Evolutionary conservation across 1,139 yeast genomes (phyloP), one percentile per base, ranked within the genome.

Genomic region (Suhomyces coccinellae): DNA sequence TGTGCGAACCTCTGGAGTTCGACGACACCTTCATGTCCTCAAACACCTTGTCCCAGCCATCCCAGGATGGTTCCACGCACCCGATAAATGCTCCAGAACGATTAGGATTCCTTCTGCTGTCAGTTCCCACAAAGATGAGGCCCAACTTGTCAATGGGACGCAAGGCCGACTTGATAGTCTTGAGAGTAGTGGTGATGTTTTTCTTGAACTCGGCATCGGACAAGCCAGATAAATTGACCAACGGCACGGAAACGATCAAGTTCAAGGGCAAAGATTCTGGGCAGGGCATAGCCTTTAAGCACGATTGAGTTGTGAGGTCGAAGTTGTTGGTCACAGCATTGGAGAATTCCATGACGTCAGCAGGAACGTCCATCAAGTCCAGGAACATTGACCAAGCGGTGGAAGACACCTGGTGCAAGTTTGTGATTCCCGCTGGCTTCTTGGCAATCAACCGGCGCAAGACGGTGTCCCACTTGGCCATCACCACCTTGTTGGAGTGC

Each of bases 61-160:
- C 66, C 87, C 87, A 83, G 2, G 56, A 51, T n/a, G 71, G 64
- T 14, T 67, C 62, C 3, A 73, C 70, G 55, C 82, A 77, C 0
- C 87, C 87, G 44, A 80, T 67, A 55, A 77, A 83, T 10, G 80
- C 71, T 0, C 84, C 83, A 33, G 64, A 58, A 24, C 63, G 57
- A 6, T 70, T 54, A 2, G 67, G 61, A 33, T 46, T 63, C 15
- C 71, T 65, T 1, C 52, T 47, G 1, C 77, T 73, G 53, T 77
- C 73, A 43, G 72, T 66, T 1, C 86, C 86, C 15, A 79, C 61
- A 33, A 81, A 67, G 0, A 83, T 75, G 22, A 83, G 52, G 0
- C 86, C 87, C 10, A 83, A 56, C 39, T 67, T 69, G 57, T 83
- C 88, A n/a, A 59, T 55, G 0, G 66, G 59, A 32, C 73, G 61